Evolutionary conservation across 2,329 filamentous ascomycete genomes (phyloP).

Genomic region (Arthrinium phaeospermum): DNA sequence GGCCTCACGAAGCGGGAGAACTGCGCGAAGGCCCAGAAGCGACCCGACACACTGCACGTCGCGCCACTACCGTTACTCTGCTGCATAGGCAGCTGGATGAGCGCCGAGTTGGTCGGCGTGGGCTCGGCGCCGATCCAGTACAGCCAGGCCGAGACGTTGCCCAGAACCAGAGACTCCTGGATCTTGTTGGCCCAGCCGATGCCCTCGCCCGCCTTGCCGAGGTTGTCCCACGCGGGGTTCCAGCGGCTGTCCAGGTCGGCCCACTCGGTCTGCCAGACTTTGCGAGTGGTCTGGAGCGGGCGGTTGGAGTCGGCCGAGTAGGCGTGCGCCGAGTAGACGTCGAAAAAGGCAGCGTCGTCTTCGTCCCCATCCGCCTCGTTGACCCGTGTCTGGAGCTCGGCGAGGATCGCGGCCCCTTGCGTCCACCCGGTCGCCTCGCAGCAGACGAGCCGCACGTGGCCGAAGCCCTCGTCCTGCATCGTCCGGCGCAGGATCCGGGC

Average conservation of each 20-base stretch:
- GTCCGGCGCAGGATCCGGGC: slow-evolving; percentile 53
- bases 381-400: slow-evolving; percentile 24
- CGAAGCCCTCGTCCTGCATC: slow-evolving; percentile 37
- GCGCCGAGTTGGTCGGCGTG: slow-evolving; percentile 24
- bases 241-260: slow-evolving; percentile 48
- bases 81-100: slow-evolving; percentile 3
- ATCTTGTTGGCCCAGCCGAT: slow-evolving; percentile 55
- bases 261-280: slow-evolving; percentile 55
- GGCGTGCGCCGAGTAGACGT: slow-evolving; percentile 47
- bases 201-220: slow-evolving; percentile 49
- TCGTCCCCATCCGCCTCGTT: slow-evolving; percentile 38
- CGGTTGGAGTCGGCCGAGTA: slow-evolving; percentile 45
- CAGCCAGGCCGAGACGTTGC: slow-evolving; percentile 51
- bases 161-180: slow-evolving; percentile 47
- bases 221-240: slow-evolving; percentile 48
- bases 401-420: slow-evolving; percentile 23
- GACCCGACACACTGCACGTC: background rate
- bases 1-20: slow-evolving; percentile 19
- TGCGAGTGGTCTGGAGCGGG: slow-evolving; percentile 37
- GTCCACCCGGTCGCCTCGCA: slow-evolving; percentile 48
- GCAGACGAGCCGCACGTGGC: slow-evolving; percentile 41
- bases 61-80: background rate
- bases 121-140: slow-evolving; percentile 42
- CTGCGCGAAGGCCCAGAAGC: slow-evolving; percentile 19
- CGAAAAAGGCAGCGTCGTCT: slow-evolving; percentile 32